A percentile compares a stretch with the other conserved stretches of the same genome.
These are phyloP conservation scores for Solanum hybrid DNA, from an alignment of 305 asterid species.

Conservation along the genomic window DNA sequence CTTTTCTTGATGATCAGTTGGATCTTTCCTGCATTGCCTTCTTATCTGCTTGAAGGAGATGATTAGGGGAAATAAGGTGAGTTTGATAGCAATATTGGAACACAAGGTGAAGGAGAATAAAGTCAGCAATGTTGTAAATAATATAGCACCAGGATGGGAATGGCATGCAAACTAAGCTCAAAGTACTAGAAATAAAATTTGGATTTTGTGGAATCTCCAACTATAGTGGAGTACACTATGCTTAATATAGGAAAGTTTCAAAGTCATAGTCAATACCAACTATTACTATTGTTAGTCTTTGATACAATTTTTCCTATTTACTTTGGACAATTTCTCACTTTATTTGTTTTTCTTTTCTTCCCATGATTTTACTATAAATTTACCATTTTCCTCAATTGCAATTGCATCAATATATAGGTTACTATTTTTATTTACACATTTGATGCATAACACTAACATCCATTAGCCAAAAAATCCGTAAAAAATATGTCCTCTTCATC, in stretches of 20 bases:
- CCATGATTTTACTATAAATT: neutral
- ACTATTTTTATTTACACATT: neutral
- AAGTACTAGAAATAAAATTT: too few relatives aligned
- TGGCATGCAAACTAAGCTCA: too few relatives aligned
- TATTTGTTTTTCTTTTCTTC: neutral
- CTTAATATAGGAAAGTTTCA: neutral
- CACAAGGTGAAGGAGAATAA: too few relatives aligned
- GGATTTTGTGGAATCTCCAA: too few relatives aligned
- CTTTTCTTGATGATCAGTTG: too few relatives aligned
- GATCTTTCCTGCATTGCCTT: too few relatives aligned
- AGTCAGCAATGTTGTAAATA: too few relatives aligned
- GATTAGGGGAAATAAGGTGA: too few relatives aligned
- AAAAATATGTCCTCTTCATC: neutral
- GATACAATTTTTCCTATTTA: neutral
- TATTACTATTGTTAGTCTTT: neutral
- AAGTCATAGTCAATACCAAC: neutral
- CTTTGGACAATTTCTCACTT: neutral
- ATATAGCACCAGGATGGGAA: too few relatives aligned
- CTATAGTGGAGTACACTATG: too few relatives aligned
- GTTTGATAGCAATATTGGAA: too few relatives aligned
- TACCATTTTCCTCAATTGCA: neutral
- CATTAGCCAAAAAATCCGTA: neutral
- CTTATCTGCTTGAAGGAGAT: too few relatives aligned
- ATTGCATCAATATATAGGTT: neutral
- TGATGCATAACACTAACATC: neutral